Evolutionary conservation across 1,284 basidiomycete species (phyloP).

Genomic region (Fomitiporia mediterranea): DNA sequence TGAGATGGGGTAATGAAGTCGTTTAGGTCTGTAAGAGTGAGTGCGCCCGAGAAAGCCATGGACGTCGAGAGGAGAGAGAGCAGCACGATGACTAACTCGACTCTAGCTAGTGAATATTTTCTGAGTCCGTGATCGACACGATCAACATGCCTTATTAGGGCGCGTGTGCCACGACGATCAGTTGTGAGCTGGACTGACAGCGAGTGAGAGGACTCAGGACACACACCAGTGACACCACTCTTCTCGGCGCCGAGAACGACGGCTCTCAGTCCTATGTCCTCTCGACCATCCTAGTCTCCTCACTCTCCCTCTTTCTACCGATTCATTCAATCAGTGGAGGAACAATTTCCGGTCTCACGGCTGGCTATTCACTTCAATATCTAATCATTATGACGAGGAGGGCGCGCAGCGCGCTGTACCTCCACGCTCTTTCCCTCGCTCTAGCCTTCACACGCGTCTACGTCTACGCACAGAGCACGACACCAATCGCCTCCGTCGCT

Average conservation of each 20-base stretch:
- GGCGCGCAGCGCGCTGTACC: slow-evolving; percentile 1
- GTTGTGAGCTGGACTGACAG: neutral
- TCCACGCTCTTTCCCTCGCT: slow-evolving; percentile 10
- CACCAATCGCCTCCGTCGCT: slow-evolving; percentile 38
- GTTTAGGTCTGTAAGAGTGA: slow-evolving; percentile 94
- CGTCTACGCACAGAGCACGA: slow-evolving; percentile 12
- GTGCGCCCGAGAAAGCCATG: slow-evolving; percentile 90
- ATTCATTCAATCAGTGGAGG: neutral
- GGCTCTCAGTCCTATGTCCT: no score
- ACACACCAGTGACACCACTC: no score
- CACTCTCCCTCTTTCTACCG: neutral
- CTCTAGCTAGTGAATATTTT: neutral
- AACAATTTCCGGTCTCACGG: neutral
- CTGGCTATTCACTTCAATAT: neutral
- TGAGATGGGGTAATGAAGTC: slow-evolving; percentile 98
- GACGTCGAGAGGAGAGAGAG: neutral
- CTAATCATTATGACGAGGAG: neutral
- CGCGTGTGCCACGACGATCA: neutral
- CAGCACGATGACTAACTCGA: neutral
- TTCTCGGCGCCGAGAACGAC: no score
- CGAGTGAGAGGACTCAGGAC: no score
- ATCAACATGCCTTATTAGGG: neutral
- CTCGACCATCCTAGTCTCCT: neutral
- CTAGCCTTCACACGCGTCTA: neutral
- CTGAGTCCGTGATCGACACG: neutral